Base-by-base conservation (phyloP, 306 rosid species). In the Luffa acutangula region DNA sequence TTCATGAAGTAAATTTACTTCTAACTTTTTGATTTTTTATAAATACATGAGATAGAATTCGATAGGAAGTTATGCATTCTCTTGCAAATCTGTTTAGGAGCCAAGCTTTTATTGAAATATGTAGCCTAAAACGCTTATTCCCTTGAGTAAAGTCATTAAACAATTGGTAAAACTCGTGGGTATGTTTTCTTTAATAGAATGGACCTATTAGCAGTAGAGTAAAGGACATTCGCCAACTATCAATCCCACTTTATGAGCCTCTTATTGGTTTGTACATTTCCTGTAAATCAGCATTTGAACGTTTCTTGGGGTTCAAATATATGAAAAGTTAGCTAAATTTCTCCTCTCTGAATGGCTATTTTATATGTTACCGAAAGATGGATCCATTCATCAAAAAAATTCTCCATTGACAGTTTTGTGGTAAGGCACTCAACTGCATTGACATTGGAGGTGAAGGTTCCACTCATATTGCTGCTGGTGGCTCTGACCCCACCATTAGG, bases 361-460 rank as follows among this genome's bases (percentile, higher is more conserved):
- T 51, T 33, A 31, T n/a, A 43, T 69, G 37, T 43, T 42, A 20
- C 10, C 43, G 75, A 69, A 42, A 69, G 9, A 69, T 20, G 8
- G 33, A 25, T 46, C 62, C 62, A 31, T 2, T 52, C 46, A 31
- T n/a, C 31, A 33, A 33, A 17, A 20, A 37, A 42, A 4, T 43
- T 52, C 39, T 54, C 17, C 41, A n/a, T 17, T 52, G 36, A 80
- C 83, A 93, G 99, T 84, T 85, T 76, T 87, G 87, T 71, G 93
- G 94, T 81, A 93, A 91, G 84, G 97, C 81, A 63, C 94, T 95
- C 78, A 88, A 87, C 81, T 95, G 96, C 87, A 88, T 93, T 36
- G 97, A 95, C 87, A 77, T 93, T 83, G 97, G 99, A 42, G 99
- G 92, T 76, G 99, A 95, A 86, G 86, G 94, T 78, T 91, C 93